Evolutionary conservation across 257 asterid genomes (phyloP).

Genomic region (Solanum paucissectum): DNA sequence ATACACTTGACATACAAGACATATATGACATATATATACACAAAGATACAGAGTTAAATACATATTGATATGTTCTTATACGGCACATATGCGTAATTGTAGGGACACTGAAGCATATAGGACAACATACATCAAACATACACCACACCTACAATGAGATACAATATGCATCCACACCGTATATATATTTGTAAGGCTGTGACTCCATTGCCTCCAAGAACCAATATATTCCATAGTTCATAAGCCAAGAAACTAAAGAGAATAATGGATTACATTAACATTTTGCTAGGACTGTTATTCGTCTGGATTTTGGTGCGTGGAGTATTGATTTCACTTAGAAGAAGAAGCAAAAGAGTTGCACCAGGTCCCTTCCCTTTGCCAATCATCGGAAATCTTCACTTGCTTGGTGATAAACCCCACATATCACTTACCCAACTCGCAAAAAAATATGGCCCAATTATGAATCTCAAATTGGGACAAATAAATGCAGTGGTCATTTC

Average conservation of each 20-base stretch:
- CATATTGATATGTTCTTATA: no score
- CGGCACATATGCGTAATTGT: no score
- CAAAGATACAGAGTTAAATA: no score
- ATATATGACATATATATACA: no score
- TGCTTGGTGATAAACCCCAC: constrained; percentile 69
- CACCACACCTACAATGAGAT: no score
- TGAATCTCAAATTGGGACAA: constrained; percentile 56
- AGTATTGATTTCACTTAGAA: not conserved
- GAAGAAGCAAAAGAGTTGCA: not conserved
- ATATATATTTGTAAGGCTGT: not conserved
- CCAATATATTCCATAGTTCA: not conserved
- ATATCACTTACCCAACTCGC: constrained; percentile 46
- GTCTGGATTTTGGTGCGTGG: not conserved
- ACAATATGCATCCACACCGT: not conserved
- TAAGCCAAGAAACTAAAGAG: not conserved
- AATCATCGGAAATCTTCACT: constrained; percentile 56
- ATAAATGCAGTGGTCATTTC: constrained; percentile 44
- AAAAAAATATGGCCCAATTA: constrained; percentile 52
- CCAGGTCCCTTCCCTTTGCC: constrained; percentile 56
- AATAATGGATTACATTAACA: constrained; percentile 10
- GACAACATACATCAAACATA: no score
- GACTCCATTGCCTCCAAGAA: not conserved
- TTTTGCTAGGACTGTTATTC: constrained; percentile 32
- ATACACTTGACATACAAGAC: no score
- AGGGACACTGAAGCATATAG: no score